Evolutionary conservation across 495 filamentous ascomycete species (phyloP), one percentile per base, ranked within the genome.

Genomic region (Lasiosphaeris hirsuta): DNA sequence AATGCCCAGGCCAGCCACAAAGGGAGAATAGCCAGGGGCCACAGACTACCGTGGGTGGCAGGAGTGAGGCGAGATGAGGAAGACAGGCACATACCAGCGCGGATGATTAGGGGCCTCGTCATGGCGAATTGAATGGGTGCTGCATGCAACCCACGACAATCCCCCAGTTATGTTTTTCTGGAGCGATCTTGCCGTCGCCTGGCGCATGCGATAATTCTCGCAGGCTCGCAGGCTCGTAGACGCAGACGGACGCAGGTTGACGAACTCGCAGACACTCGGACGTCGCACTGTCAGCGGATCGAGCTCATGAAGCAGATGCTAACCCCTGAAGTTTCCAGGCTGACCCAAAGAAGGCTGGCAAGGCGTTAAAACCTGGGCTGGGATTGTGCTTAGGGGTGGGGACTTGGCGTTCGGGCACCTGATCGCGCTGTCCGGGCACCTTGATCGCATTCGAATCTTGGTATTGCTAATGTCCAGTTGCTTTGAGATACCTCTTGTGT

Each of bases 21-120:
- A 50, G 34, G 41, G 46, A 9, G 10, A 56, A 61, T 37, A 60
- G 56, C 36, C 44, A 58, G 51, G 44, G 42, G 56, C 59, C 48
- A 18, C 23, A 30, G 23, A 30, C 54, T 36, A 60, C 40, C 50
- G 17, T 51, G 57, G 57, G 57, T 57, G 60, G 63, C 59, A 34
- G 51, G 34, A 59, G 60, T 51, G 50, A 62, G 62, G 59, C 50
- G 60, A 59, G 51, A 58, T 36, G 43, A 52, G 48, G 59, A 59
- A 18, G 45, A 30, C 34, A 34, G 49, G 63, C 53, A 66, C 67
- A 62, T 84, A 92, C 88, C 88, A 65, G 88, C 89, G 73, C 89
- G 81, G 70, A 92, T 85, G 57, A 90, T 89, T 62, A 85, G 80
- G 66, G 88, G 88, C 68, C 88, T 83, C 62, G 87, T 83, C 88